Conservation (phyloP, 75 land plant genomes). For the Picea sitchensis region DNA sequence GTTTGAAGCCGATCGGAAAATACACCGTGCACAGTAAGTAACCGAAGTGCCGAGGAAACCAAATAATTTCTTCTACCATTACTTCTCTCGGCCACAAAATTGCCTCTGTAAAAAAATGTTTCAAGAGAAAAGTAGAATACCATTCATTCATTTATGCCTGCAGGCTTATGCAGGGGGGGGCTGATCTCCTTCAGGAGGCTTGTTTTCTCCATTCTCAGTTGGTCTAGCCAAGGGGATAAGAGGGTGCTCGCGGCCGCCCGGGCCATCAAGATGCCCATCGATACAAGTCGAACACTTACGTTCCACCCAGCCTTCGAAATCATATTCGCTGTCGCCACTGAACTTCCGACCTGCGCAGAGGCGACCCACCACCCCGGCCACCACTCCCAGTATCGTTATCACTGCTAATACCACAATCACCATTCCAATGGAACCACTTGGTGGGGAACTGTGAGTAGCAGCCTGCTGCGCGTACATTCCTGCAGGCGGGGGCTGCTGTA, state of each 20-base stretch:
- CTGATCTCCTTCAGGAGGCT: background rate
- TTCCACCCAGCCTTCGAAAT: constrained; percentile 52
- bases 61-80: no score
- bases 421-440: constrained; percentile 32
- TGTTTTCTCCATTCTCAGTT: background rate
- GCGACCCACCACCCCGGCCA: constrained; percentile 46
- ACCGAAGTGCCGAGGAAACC: no score
- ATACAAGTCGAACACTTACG: constrained; percentile 49
- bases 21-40: no score
- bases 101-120: no score
- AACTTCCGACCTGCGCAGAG: constrained; percentile 44
- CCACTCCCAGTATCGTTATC: constrained; percentile 34
- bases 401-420: constrained; percentile 48
- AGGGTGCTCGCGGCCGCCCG: constrained; percentile 6
- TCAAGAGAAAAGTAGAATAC: no score
- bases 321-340: constrained; percentile 34
- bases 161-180: background rate
- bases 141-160: no score
- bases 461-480: constrained; percentile 9
- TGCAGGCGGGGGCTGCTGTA: constrained; percentile 7
- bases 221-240: background rate
- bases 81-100: no score
- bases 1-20: no score
- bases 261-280: constrained; percentile 32
- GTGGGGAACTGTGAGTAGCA: constrained; percentile 4